These are phyloP conservation scores for slime mould (Dictyostelium discoideum) DNA, from an alignment of 78 protist species.

Conservation along the genomic window dicty_2.7 NC_007091.3:2469501-2470000, in stretches of 20 bases:
- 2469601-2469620: slow-evolving; percentile 54
- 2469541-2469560: slow-evolving; percentile 59
- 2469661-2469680: slow-evolving; percentile 71
- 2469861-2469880: slow-evolving; percentile 16
- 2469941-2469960: slow-evolving; percentile 15
- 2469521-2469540: slow-evolving; percentile 33
- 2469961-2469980: not conserved
- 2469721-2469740: slow-evolving; percentile 50
- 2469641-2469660: slow-evolving; percentile 67
- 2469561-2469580: slow-evolving; percentile 51
- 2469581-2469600: slow-evolving; percentile 58
- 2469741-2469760: slow-evolving; percentile 52
- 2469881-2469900: not conserved
- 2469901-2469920: not conserved
- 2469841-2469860: not conserved
- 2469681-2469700: slow-evolving; percentile 68
- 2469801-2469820: not conserved
- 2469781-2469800: not conserved
- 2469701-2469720: slow-evolving; percentile 31
- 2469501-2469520: slow-evolving; percentile 39
- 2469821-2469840: not conserved
- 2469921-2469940: slow-evolving; percentile 10
- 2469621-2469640: slow-evolving; percentile 52
- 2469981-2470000: slow-evolving; percentile 52
- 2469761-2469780: slow-evolving; percentile 27